Evolutionary conservation across 1,139 yeast species (phyloP).

Genomic region (Hyphopichia khmerensis): DNA sequence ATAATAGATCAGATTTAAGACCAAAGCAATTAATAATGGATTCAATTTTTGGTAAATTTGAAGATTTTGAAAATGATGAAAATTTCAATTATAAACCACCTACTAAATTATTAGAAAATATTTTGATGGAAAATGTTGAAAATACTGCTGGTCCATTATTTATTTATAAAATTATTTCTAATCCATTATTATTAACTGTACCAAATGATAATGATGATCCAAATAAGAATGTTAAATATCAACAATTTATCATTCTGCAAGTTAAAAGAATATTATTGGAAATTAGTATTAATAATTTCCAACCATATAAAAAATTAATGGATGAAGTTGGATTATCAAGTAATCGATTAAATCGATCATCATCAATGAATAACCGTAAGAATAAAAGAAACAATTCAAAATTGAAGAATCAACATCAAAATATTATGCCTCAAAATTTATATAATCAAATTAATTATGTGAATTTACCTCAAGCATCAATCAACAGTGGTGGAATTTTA

Average conservation of each 20-base stretch:
- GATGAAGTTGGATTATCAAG: slow-evolving; percentile 83
- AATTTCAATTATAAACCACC: slow-evolving; percentile 23
- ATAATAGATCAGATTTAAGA: slow-evolving; percentile 60
- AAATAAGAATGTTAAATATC: slow-evolving; percentile 40
- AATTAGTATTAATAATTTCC: slow-evolving; percentile 54
- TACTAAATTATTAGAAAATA: slow-evolving; percentile 36
- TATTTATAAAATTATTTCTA: slow-evolving; percentile 71
- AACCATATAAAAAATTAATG: slow-evolving; percentile 81
- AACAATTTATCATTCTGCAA: slow-evolving; percentile 57
- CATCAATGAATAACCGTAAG: slow-evolving; percentile 20
- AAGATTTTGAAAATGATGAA: slow-evolving; percentile 19
- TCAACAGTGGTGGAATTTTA: not conserved
- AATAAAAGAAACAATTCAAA: slow-evolving; percentile 16
- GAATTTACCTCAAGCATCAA: not conserved
- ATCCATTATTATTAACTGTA: slow-evolving; percentile 49
- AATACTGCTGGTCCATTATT: slow-evolving; percentile 81
- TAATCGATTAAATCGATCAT: slow-evolving; percentile 32
- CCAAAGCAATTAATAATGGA: slow-evolving; percentile 65
- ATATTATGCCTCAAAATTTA: slow-evolving; percentile 2
- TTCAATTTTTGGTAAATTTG: slow-evolving; percentile 58
- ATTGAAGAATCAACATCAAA: not conserved
- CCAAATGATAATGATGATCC: slow-evolving; percentile 24
- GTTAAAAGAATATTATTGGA: slow-evolving; percentile 61
- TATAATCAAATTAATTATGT: slow-evolving; percentile 1
- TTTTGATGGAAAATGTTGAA: slow-evolving; percentile 52